These are phyloP conservation scores for Malus hybrid DNA, from an alignment of 331 rosid species.

Conservation along the genomic window DNA sequence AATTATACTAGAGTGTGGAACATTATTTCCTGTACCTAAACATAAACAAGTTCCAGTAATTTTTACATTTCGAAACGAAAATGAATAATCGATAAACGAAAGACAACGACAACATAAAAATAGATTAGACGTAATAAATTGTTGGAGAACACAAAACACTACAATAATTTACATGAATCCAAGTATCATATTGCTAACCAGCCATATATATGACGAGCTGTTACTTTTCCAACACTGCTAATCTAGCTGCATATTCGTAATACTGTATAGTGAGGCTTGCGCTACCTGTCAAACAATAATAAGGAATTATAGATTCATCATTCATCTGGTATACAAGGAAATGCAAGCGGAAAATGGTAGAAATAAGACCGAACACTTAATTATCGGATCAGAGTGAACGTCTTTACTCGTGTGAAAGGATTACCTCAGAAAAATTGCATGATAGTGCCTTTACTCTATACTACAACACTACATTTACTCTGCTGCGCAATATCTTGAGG, in stretches of 20 bases:
- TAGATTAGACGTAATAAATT: too few relatives aligned
- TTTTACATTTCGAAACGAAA: too few relatives aligned
- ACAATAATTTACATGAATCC: too few relatives aligned
- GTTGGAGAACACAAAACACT: too few relatives aligned
- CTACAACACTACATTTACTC: conserved; percentile 63
- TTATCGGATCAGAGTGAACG: neutral
- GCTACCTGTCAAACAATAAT: conserved; percentile 1
- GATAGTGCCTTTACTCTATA: conserved; percentile 32
- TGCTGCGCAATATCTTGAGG: conserved; percentile 55
- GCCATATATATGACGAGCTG: too few relatives aligned
- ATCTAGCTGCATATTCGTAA: neutral
- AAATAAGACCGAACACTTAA: neutral
- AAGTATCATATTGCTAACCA: too few relatives aligned
- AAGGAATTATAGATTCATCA: neutral
- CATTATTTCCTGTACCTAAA: too few relatives aligned
- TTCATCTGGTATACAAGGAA: neutral
- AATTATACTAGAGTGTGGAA: too few relatives aligned
- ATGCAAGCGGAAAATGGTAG: neutral
- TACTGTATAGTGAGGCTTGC: neutral
- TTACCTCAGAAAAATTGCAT: conserved; percentile 24
- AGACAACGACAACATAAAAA: too few relatives aligned
- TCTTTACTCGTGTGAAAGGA: neutral
- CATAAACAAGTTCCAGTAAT: too few relatives aligned
- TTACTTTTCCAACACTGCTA: neutral
- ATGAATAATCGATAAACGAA: too few relatives aligned